Base-by-base conservation (phyloP, 2,329 filamentous ascomycete species). In the Epichloe sp. region DNA sequence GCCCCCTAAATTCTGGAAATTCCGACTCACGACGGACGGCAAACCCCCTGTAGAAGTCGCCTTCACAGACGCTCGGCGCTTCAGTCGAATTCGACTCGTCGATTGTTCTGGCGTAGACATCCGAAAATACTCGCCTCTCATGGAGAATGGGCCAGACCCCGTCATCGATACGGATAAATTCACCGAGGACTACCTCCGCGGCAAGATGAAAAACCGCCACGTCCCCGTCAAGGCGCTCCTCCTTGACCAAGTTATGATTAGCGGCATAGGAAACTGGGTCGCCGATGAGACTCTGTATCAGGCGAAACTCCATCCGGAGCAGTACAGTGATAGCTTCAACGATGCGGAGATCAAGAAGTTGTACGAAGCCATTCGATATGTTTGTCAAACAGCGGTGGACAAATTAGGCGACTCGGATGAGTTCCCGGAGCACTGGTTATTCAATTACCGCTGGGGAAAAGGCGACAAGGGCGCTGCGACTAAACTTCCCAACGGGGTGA, bases 181-280 rank as follows among this genome's bases (percentile, higher is more conserved):
- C 56, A 94, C 88, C 0, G 77, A 85, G 50, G 77, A 80, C 0
- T 97, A 87, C 76, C 68, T 98, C 17, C 69, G 66, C n/a, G 67
- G 74, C 51, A 86, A 88, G 65, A 74, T 96, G 71, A 73, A 69
- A 47, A 80, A 76, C 52, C 89, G 91, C 50, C 87, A 80, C 59
- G 86, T 96, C 0, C 90, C 91, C 0, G 78, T 97, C 56, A 97
- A 97, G 65, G 87, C 89, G 0, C 73, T 96, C 19, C 71, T 98
- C 12, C 75, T 97, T 3, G 88, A 97, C 63, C 93, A 98, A 67
- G 77, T 81, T 17, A 86, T 86, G 63, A 86, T 97, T 54, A 93
- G 86, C 60, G 93, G 93, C 7, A 87, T 98, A 55, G 93, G 93
- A 0, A 97, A 97, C 63, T 98, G 91, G 91, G 91, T 98, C 50